Base-by-base conservation (phyloP, 768 basidiomycete species). In the Mycena galopus region DNA sequence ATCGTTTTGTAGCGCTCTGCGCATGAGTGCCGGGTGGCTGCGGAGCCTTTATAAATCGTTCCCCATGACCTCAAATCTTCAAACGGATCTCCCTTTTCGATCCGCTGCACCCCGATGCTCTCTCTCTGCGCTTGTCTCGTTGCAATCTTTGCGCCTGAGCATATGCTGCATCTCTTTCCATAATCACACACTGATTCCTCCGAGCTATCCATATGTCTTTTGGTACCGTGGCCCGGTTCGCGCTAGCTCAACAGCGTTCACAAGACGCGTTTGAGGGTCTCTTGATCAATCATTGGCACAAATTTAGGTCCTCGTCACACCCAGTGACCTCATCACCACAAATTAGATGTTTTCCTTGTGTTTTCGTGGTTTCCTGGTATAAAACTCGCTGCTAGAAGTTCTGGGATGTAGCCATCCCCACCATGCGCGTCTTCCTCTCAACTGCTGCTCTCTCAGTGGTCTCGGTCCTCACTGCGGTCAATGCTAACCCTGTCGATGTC, bases 241-340 rank as follows among this genome's bases (percentile, higher is more conserved):
- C 27, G 10, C n/a, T 37, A 32, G 39, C 39, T 50, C 47, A 39
- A 57, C 21, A 27, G 8, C 29, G 33, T 25, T n/a, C 60, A 51
- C 67, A 56, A 61, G 69, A 65, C 50, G 63, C 8, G 30, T 61
- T 37, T 3, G 64, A 66, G 21, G 58, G 64, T 71, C 70, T 55
- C 58, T 66, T 71, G 70, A 66, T 57, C 70, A 65, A 9, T 30
- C 33, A 59, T 37, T 27, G 55, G 32, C 61, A 25, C 55, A 58
- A n/a, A 23, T 56, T 56, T 58, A 58, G 55, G 19, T 9, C 53
- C 4, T 12, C 37, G 33, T 65, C 57, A 58, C 1, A 50, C 44
- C 60, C 65, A 60, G 57, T 59, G 66, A 67, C 65, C 17, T n/a
- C 65, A 51, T 53, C 25, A 6, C 3, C 50, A 32, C 16, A 27